These are phyloP conservation scores for Apophysomyces ossiformis DNA, from an alignment of 371 early-diverging fungal genomes.

Conservation along the genomic window DNA sequence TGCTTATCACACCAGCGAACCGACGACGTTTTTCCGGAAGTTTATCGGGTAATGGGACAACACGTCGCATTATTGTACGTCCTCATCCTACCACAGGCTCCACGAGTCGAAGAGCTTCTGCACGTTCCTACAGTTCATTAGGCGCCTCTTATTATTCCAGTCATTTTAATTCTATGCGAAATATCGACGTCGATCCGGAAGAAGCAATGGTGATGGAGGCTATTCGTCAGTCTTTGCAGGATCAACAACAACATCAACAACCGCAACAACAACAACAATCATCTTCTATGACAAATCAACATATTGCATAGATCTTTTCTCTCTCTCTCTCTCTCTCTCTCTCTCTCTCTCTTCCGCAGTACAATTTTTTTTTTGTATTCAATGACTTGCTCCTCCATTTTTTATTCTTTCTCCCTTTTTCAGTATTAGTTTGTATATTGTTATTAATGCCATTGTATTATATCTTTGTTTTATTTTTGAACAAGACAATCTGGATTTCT, in stretches of 20 bases:
- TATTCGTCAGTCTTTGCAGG: constrained; percentile 9
- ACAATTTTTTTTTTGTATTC: too few species aligned
- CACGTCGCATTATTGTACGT: constrained; percentile 21
- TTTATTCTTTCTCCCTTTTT: too few species aligned
- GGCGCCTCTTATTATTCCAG: constrained; percentile 9
- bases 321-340: background rate
- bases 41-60: constrained; percentile 22
- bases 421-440: too few species aligned
- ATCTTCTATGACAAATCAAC: background rate
- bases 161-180: constrained; percentile 4
- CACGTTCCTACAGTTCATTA: constrained; percentile 6
- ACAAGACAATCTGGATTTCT: too few species aligned
- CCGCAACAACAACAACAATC: background rate
- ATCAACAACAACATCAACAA: background rate
- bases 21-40: constrained; percentile 11
- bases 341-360: too few species aligned
- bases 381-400: too few species aligned
- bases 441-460: too few species aligned
- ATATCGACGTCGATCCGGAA: constrained; percentile 1
- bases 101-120: background rate
- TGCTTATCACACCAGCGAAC: background rate
- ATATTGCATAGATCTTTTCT: background rate
- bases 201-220: constrained; percentile 19
- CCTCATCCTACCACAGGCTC: constrained; percentile 3
- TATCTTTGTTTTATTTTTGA: too few species aligned